Evolutionary conservation across 441 rosid genomes (phyloP).

Genomic region (Mallotus japonicus): DNA sequence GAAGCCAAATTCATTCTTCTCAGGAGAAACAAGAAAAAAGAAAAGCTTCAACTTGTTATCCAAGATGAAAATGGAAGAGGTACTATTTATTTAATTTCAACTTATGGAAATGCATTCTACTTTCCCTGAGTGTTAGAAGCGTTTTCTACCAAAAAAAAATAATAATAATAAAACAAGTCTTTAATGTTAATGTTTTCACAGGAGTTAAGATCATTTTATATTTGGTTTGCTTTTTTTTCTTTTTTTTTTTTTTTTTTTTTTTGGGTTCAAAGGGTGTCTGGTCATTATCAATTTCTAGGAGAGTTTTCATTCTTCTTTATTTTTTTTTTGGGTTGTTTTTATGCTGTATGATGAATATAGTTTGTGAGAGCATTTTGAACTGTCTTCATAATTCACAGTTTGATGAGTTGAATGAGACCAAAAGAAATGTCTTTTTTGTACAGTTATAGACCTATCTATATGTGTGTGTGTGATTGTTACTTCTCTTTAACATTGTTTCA

Average conservation of each 20-base stretch:
- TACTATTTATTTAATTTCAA: background rate
- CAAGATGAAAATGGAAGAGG: slow-evolving; percentile 10
- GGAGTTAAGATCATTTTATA: background rate
- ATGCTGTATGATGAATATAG: background rate
- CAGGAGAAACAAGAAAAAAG: background rate
- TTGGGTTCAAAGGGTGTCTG: too few relatives aligned
- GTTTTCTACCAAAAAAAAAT: background rate
- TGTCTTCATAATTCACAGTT: slow-evolving; percentile 5
- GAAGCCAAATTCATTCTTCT: background rate
- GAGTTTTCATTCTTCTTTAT: background rate
- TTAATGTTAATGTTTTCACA: background rate
- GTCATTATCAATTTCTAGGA: background rate
- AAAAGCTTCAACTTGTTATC: background rate
- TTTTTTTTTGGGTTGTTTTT: background rate
- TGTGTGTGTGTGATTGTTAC: background rate
- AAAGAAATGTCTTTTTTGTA: background rate
- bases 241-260: background rate
- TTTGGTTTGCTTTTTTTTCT: background rate
- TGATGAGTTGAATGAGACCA: slow-evolving; percentile 3
- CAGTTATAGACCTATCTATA: background rate
- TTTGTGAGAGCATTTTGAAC: slow-evolving; percentile 9
- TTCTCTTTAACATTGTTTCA: too few relatives aligned
- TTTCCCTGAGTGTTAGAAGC: background rate
- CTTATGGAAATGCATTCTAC: background rate
- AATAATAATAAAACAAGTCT: background rate